A percentile compares a stretch with the other conserved stretches of the same genome.
Conservation (phyloP, 208 protist genomes). For the Acanthamoeba royreba region DNA sequence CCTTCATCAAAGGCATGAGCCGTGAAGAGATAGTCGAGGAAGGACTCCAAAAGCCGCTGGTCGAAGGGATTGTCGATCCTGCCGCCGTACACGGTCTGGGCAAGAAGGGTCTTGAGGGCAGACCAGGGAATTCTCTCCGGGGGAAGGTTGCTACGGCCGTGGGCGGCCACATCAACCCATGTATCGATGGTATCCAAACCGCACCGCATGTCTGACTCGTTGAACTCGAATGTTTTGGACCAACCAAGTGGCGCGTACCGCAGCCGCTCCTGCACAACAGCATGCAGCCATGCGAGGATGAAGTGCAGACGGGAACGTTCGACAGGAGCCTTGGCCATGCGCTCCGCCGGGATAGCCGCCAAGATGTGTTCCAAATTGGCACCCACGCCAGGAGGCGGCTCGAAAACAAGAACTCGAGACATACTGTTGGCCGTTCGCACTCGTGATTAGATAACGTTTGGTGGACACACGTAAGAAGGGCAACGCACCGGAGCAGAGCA, state of each 20-base stretch:
- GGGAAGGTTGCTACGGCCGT: slow-evolving; percentile 72
- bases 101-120: slow-evolving; percentile 90
- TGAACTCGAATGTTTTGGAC: slow-evolving; percentile 98
- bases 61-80: slow-evolving; percentile 97
- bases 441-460: slow-evolving; percentile 68
- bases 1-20: slow-evolving; percentile 76
- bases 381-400: slow-evolving; percentile 94
- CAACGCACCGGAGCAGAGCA: slow-evolving; percentile 69
- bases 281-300: slow-evolving; percentile 92
- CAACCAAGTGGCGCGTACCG: slow-evolving; percentile 96
- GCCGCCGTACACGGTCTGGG: slow-evolving; percentile 94
- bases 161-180: slow-evolving; percentile 81
- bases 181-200: slow-evolving; percentile 89
- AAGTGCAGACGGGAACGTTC: slow-evolving; percentile 95
- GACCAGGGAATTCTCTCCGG: slow-evolving; percentile 90
- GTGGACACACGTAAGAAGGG: background rate
- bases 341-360: slow-evolving; percentile 34
- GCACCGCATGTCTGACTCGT: slow-evolving; percentile 92
- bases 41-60: slow-evolving; percentile 88
- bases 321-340: slow-evolving; percentile 68
- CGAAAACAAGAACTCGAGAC: slow-evolving; percentile 90
- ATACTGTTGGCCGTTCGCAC: slow-evolving; percentile 30
- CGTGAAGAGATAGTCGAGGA: slow-evolving; percentile 88
- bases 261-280: slow-evolving; percentile 94
- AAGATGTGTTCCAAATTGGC: slow-evolving; percentile 90